Evolutionary conservation across 257 asterid species (phyloP), one percentile per base, ranked within the genome.

Genomic region (Apocynum venetum): DNA sequence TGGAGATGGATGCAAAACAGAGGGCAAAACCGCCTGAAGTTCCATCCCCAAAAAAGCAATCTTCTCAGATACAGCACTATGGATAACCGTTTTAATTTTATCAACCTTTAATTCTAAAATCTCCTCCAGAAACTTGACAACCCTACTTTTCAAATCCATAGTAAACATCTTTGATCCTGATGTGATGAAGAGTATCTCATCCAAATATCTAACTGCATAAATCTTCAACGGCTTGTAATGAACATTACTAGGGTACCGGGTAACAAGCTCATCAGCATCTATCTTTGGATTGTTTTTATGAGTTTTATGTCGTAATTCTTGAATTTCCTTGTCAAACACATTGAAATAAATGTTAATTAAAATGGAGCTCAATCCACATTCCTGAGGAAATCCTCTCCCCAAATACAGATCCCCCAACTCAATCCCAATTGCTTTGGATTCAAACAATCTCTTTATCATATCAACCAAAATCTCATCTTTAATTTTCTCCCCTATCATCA

Each of bases 1-100:
- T 84, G 83, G 88, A 10, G 87, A 86, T 0, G 94, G 91, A 74
- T 91, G 89, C 76, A 95, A 80, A 71, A 91, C 77, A 2, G 98
- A 95, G 41, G 99, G 99, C 4, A 89, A 89, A 60, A 91, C 98
- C 0, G 98, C 97, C 87, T 79, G 97, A 87, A 95, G 96, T 88
- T 93, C 98, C 99, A 95, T 91, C 8, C 98, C 98, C 86, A 91
- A 78, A 83, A 95, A 95, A 4, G 84, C 91, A 40, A 95, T 91
- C 89, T 93, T 95, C 79, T 93, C 98, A 67, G 94, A 89, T 78
- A 89, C 89, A 0, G 97, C 91, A 43, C 98, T 95, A 71, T 91
- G 99, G 79, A 95, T 89, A 53, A 84, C 96, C 0, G 97, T 93
- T 52, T 57, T 78, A 73, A 48, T 71, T 81, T 59, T 85, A 85